These are phyloP conservation scores for Serendipita vermifera DNA, from an alignment of 768 basidiomycete species.

Conservation along the genomic window DNA sequence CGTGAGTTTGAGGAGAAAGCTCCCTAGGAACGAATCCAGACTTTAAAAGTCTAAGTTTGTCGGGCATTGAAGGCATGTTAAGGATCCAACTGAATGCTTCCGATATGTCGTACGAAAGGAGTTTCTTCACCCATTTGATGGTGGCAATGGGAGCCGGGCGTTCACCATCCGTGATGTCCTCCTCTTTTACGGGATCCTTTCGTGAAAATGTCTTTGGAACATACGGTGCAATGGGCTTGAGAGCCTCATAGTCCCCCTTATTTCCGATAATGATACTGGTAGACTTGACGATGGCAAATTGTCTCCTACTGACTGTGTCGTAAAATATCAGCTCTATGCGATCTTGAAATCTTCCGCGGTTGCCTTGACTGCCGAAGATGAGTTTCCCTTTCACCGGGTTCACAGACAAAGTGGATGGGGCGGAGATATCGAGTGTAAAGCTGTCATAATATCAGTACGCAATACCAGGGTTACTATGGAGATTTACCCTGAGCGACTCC, in stretches of 20 bases:
- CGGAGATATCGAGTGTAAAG: not conserved
- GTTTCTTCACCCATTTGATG: slow-evolving; percentile 30
- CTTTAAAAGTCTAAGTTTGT: slow-evolving; percentile 18
- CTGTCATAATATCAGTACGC: no score
- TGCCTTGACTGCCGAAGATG: slow-evolving; percentile 8
- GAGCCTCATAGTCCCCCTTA: slow-evolving; percentile 34
- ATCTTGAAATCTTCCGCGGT: slow-evolving; percentile 34
- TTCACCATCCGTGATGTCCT: slow-evolving; percentile 28
- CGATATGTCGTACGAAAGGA: slow-evolving; percentile 34
- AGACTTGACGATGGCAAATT: slow-evolving; percentile 37
- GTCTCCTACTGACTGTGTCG: slow-evolving; percentile 22
- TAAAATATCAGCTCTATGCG: slow-evolving; percentile 36
- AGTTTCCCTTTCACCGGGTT: no score
- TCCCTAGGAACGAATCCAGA: slow-evolving; percentile 27
- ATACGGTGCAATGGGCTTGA: slow-evolving; percentile 37
- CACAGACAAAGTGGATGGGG: no score
- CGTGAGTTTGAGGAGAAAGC: slow-evolving; percentile 31
- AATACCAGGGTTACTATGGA: no score
- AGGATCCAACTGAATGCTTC: slow-evolving; percentile 23
- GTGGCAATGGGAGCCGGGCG: slow-evolving; percentile 31
- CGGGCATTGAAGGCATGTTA: slow-evolving; percentile 16
- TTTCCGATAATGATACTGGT: slow-evolving; percentile 38
- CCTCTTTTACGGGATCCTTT: slow-evolving; percentile 14
- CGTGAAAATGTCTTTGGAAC: slow-evolving; percentile 17
- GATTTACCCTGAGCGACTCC: not conserved